A percentile compares a stretch with the other conserved stretches of the same genome.
Evolutionary conservation across 176 grass and related monocot species (phyloP).

Genomic region (Typha latifolia): DNA sequence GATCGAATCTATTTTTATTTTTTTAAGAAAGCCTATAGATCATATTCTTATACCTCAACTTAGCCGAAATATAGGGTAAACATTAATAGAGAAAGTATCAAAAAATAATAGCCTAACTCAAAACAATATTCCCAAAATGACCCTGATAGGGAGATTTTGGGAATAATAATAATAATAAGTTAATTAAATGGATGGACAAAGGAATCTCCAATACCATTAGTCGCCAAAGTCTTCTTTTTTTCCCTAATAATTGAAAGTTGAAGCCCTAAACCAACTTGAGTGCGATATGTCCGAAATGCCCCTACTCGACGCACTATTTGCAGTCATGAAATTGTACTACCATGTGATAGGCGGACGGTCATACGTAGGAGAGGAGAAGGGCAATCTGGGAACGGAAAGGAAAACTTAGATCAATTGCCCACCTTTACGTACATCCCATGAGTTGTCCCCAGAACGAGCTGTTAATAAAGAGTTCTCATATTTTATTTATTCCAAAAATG

Average conservation of each 20-base stretch:
- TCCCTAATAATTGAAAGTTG: too few species aligned
- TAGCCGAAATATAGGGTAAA: too few species aligned
- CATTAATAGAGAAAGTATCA: too few species aligned
- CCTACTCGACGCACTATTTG: background rate
- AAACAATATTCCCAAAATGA: background rate
- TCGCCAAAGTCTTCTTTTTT: too few species aligned
- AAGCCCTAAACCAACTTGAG: background rate
- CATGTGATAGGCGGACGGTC: background rate
- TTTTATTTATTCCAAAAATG: background rate
- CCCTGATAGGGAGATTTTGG: too few species aligned
- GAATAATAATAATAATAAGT: too few species aligned
- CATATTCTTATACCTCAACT: too few species aligned
- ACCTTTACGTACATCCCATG: conserved; percentile 1
- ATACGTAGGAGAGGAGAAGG: background rate
- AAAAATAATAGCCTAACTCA: too few species aligned
- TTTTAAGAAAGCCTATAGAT: too few species aligned
- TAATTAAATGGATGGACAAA: background rate
- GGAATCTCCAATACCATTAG: too few species aligned
- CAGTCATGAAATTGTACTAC: background rate
- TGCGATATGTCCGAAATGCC: background rate
- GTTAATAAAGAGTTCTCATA: background rate
- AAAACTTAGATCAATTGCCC: background rate
- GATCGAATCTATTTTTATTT: too few species aligned
- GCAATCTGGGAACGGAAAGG: background rate
- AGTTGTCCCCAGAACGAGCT: conserved; percentile 1